phyloP scores from a whole-genome alignment of 176 grass and related monocot species.

The Bothriochloa decipiens region DNA sequence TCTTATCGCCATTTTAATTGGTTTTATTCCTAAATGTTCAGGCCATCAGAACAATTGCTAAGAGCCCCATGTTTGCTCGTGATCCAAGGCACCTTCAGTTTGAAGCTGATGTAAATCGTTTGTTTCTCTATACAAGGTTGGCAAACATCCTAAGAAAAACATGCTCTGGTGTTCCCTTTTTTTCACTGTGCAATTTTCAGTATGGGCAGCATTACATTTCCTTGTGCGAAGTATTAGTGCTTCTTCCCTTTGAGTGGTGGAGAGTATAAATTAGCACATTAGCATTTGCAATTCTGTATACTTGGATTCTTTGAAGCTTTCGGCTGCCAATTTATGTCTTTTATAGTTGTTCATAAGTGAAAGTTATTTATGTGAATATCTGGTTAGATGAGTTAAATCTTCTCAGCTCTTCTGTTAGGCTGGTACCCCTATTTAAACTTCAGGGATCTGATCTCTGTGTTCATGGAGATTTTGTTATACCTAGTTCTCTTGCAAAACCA shows the following conservation, averaged over 20 bases:
- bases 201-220: neutral
- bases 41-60: constrained; percentile 69
- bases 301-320: neutral
- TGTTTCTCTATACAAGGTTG: constrained; percentile 95
- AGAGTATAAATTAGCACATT: neutral
- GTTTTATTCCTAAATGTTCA: constrained; percentile 42
- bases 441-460: neutral
- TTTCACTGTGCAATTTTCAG: constrained; percentile 20
- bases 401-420: constrained; percentile 11
- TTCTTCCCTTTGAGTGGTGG: neutral
- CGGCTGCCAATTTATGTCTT: neutral
- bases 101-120: constrained; percentile 74
- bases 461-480: constrained; percentile 19
- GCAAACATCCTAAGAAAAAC: constrained; percentile 20
- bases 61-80: constrained; percentile 66
- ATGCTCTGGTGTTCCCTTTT: neutral
- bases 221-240: neutral
- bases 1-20: constrained; percentile 15
- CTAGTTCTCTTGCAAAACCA: constrained; percentile 11
- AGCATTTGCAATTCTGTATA: constrained; percentile 9
- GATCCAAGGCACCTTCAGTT: constrained; percentile 91
- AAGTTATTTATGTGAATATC: neutral
- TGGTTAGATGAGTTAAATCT: constrained; percentile 5
- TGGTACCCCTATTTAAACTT: neutral
- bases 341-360: constrained; percentile 21